A percentile compares a stretch with the other conserved stretches of the same genome.
Evolutionary conservation across 2,329 filamentous ascomycete genomes (phyloP).

Genomic region (Alternaria ventricosa): DNA sequence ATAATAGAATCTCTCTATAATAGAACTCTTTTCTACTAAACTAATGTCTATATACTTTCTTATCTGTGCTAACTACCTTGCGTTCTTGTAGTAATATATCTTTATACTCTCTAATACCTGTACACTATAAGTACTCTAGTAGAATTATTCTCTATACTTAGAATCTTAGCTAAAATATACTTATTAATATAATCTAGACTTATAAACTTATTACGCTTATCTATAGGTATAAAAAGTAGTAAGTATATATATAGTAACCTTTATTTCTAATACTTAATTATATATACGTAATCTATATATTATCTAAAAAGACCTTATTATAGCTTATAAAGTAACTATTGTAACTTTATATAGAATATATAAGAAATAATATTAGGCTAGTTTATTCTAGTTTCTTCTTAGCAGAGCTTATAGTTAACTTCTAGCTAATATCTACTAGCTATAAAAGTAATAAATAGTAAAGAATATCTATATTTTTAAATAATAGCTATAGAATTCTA

Average conservation of each 20-base stretch:
- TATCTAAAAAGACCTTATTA: not conserved
- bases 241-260: not conserved
- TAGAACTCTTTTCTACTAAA: too few species aligned
- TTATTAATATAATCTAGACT: not conserved
- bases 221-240: not conserved
- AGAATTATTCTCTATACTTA: not conserved
- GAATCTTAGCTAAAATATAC: not conserved
- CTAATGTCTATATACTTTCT: too few species aligned
- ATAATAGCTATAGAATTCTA: not conserved
- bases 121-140: too few species aligned
- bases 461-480: not conserved
- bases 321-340: not conserved
- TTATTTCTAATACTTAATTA: not conserved
- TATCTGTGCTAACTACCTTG: too few species aligned
- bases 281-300: not conserved
- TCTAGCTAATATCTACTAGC: not conserved
- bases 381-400: not conserved
- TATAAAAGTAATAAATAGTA: not conserved
- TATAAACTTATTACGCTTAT: not conserved
- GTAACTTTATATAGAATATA: not conserved
- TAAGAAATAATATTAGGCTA: not conserved
- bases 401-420: not conserved
- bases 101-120: too few species aligned
- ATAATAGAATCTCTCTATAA: too few species aligned
- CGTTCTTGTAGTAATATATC: too few species aligned